Evolutionary conservation across 495 filamentous ascomycete species (phyloP), one percentile per base, ranked within the genome.

Genomic region (Penicillium silybi): DNA sequence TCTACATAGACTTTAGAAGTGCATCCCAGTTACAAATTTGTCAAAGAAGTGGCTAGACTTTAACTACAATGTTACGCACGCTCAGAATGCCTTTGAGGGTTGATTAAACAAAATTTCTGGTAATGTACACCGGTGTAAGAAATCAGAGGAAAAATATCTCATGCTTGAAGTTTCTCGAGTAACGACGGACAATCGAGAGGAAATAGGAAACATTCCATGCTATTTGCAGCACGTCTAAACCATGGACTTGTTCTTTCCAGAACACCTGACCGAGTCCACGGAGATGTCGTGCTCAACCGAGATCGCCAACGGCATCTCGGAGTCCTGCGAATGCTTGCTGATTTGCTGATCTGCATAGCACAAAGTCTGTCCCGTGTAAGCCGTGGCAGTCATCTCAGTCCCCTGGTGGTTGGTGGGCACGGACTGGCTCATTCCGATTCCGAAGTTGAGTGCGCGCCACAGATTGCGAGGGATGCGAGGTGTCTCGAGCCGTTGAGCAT

Each of bases 231-330:
- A 35, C 32, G 3, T 39, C 16, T 39, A 56, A 27, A 49, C 62
- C 34, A 47, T 22, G 25, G 51, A 44, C 17, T 49, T 39, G 16
- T 18, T 37, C 13, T 56, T 48, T 38, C 29, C 1, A 32, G 29
- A 32, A 4, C 35, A 45, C 16, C 45, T 53, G 11, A 40, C 34
- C 18, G 50, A 58, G 16, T 55, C 42, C 13, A 73, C 52, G 2
- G 64, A 66, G 27, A 72, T 65, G 48, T 70, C 63, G 49, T 67
- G 67, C 46, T 69, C 68, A 25, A 73, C 62, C 4, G 58, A 43
- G 18, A 73, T 73, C 0, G 63, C 68, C 37, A 61, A 53, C n/a
- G 52, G 55, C 8, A 46, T 29, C 20, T 62, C 53, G 1, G 45
- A 47, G 15, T 65, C 59, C 8, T 48, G 34, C 16, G 52, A 56